These are phyloP conservation scores for Suhomyces sp. DNA, from an alignment of 805 yeast genomes.

Conservation along the genomic window DNA sequence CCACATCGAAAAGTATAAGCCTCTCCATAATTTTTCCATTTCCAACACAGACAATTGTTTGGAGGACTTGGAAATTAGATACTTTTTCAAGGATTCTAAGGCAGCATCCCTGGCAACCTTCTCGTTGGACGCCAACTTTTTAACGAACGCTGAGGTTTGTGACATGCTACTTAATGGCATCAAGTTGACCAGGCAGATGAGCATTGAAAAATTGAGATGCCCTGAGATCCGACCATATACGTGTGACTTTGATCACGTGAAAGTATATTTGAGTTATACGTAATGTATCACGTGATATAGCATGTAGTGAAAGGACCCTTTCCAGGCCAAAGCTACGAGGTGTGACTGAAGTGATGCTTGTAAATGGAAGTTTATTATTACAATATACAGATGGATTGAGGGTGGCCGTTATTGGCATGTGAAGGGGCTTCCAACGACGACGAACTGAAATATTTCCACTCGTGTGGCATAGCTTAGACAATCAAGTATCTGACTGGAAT, in stretches of 20 bases:
- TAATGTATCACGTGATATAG: background rate
- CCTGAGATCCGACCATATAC: background rate
- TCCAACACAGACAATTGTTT: slow-evolving; percentile 49
- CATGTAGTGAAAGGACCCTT: background rate
- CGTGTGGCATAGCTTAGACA: slow-evolving; percentile 48
- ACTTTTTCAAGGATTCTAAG: slow-evolving; percentile 58
- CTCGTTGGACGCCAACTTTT: slow-evolving; percentile 80
- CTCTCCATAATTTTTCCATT: slow-evolving; percentile 88
- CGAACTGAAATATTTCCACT: slow-evolving; percentile 1
- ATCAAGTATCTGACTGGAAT: slow-evolving; percentile 95
- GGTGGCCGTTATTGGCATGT: background rate
- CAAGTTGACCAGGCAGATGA: background rate
- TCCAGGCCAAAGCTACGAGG: background rate
- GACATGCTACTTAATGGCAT: slow-evolving; percentile 14
- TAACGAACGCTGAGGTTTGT: slow-evolving; percentile 57
- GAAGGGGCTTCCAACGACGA: background rate
- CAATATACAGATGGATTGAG: background rate
- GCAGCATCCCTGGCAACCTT: slow-evolving; percentile 74
- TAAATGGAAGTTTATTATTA: background rate
- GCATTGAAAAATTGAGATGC: background rate
- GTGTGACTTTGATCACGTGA: background rate
- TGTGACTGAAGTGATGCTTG: background rate
- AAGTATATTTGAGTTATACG: too few species aligned
- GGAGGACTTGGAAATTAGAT: slow-evolving; percentile 42
- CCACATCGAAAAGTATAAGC: slow-evolving; percentile 96